Percentiles rank a stretch among this genome's conserved stretches.
These are phyloP conservation scores for Vicia sativa DNA, from an alignment of 306 rosid genomes.

Conservation along the genomic window DNA sequence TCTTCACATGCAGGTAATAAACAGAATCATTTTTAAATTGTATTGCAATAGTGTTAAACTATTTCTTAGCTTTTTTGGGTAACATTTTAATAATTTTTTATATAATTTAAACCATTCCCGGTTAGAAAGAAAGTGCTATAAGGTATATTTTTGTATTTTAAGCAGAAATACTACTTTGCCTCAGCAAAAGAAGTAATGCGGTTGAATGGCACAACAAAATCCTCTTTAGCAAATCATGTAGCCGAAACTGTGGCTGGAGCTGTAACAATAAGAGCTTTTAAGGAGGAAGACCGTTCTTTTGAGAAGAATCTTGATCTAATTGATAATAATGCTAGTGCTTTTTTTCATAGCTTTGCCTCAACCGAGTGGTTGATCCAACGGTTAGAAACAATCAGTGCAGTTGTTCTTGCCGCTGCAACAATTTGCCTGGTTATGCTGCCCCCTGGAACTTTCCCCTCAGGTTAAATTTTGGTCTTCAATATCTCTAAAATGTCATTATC, in stretches of 20 bases:
- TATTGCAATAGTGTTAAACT: not conserved
- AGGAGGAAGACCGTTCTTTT: conserved; percentile 59
- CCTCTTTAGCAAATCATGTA: conserved; percentile 62
- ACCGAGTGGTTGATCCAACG: conserved; percentile 73
- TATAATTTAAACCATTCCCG: not conserved
- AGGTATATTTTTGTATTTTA: not conserved
- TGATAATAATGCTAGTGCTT: conserved; percentile 66
- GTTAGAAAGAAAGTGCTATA: not conserved
- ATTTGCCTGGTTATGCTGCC: conserved; percentile 73
- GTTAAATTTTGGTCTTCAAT: conserved; percentile 35
- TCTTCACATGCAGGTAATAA: conserved; percentile 51
- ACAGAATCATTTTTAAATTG: not conserved
- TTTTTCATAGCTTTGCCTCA: conserved; percentile 60
- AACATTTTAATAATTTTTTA: too few species aligned
- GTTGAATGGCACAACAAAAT: conserved; percentile 69
- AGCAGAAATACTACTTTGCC: conserved; percentile 62
- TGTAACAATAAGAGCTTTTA: conserved; percentile 69
- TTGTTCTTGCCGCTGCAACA: conserved; percentile 58
- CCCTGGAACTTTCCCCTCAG: conserved; percentile 58
- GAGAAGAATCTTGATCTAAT: conserved; percentile 56
- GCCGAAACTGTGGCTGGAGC: conserved; percentile 77
- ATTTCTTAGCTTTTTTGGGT: not conserved
- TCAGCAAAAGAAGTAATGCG: conserved; percentile 34
- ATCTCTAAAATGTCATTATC: not conserved
- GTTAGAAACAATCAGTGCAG: conserved; percentile 59